Percentiles rank a stretch among this genome's conserved stretches.
These are phyloP conservation scores for Massospora cicadina DNA, from an alignment of 371 early-diverging fungal genomes.

Conservation along the genomic window DNA sequence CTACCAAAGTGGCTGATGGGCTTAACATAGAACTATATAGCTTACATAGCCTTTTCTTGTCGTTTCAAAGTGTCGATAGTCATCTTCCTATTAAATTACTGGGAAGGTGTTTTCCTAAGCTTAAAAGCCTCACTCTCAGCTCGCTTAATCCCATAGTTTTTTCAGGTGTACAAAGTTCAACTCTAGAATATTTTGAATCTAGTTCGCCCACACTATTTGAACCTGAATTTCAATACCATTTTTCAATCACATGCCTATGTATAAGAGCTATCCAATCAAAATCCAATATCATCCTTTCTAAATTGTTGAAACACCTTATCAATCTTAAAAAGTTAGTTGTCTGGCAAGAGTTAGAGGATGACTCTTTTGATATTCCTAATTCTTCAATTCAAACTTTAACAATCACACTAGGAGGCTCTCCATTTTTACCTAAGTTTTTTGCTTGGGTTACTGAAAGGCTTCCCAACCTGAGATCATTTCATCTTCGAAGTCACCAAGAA, in stretches of 20 bases:
- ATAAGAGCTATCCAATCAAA: neutral
- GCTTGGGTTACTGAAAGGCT: neutral
- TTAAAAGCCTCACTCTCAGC: neutral
- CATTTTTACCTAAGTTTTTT: neutral
- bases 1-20: neutral
- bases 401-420: neutral
- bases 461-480: neutral
- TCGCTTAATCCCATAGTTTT: neutral
- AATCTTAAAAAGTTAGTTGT: neutral
- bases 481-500: neutral
- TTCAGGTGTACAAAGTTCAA: neutral
- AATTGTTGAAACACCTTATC: neutral
- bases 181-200: neutral
- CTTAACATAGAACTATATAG: neutral
- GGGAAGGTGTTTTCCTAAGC: neutral
- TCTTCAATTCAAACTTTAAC: neutral
- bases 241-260: neutral
- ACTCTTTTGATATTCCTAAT: neutral
- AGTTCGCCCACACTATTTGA: neutral
- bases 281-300: neutral
- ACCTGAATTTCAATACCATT: neutral
- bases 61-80: neutral
- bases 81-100: neutral
- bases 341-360: neutral
- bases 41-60: neutral